Evolutionary conservation across 257 asterid species (phyloP), one percentile per base, ranked within the genome.

Genomic region (Henckelia pumila): DNA sequence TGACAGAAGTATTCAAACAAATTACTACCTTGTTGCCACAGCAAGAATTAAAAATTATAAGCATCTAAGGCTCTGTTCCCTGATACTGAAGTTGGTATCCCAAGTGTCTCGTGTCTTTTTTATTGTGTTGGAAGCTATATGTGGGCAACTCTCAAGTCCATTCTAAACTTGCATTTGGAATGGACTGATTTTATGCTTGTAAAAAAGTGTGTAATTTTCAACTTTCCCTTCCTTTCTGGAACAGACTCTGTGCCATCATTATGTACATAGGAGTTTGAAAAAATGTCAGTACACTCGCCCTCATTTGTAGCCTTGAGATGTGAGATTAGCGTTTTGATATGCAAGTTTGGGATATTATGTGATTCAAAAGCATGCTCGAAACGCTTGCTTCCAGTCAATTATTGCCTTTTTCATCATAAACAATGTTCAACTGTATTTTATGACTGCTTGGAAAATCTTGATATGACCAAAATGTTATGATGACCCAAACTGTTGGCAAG

Each of bases 81-180:
- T 40, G 59, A 32, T 29, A 44, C 56, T 73, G 52, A 61, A n/a
- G 64, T 55, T 55, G n/a, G 23, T 67, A 14, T 49, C 58, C 61
- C 23, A 24, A 23, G 59, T 19, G 22, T 73, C 49, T 44, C 25
- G 30, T 2, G 20, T 56, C 52, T 40, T 67, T 63, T 61, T 69
- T 23, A 47, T 44, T 32, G 61, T 29, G 55, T 56, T 35, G 3
- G 25, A 68, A 61, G 35, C 49, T 67, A 4, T 40, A 32, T 35
- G 37, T n/a, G 30, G 22, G 28, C 59, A 61, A 58, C n/a, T 53
- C 64, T 19, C 30, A 28, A 28, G 6, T 28, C 30, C 67, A 14
- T 67, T 59, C 19, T 59, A 14, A 13, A 40, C 50, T 40, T 40
- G 50, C 50, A 13, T 40, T 40, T 40, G 5, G n/a, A 40, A 40